Evolutionary conservation across 169 alveolate genomes (phyloP).

Genomic region (Amoebophrya sp.): DNA sequence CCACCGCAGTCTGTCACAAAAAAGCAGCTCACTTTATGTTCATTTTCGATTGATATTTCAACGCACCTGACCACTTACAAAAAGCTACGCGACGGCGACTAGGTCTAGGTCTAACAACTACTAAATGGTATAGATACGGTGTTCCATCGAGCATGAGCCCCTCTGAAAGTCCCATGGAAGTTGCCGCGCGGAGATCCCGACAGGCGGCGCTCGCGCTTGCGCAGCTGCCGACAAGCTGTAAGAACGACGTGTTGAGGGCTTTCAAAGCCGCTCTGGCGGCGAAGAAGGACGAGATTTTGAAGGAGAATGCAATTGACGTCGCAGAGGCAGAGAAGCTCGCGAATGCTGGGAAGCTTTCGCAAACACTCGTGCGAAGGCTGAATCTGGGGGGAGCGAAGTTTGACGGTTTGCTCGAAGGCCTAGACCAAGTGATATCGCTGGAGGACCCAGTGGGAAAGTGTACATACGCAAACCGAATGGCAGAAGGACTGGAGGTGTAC

Average conservation of each 20-base stretch:
- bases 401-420: neutral
- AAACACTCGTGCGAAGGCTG: neutral
- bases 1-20: no score
- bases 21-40: no score
- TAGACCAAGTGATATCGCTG: neutral
- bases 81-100: no score
- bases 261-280: neutral
- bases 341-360: neutral
- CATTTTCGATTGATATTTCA: no score
- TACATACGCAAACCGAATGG: neutral
- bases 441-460: neutral
- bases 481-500: conserved; percentile 38
- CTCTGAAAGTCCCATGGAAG: no score
- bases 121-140: no score
- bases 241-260: neutral
- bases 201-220: neutral
- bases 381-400: neutral
- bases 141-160: no score
- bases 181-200: neutral
- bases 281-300: neutral
- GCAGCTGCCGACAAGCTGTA: neutral
- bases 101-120: no score
- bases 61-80: no score
- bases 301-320: neutral
- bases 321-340: neutral